phyloP scores from a whole-genome alignment of 1,284 basidiomycete species.

The Pseudozyma sp. region DNA sequence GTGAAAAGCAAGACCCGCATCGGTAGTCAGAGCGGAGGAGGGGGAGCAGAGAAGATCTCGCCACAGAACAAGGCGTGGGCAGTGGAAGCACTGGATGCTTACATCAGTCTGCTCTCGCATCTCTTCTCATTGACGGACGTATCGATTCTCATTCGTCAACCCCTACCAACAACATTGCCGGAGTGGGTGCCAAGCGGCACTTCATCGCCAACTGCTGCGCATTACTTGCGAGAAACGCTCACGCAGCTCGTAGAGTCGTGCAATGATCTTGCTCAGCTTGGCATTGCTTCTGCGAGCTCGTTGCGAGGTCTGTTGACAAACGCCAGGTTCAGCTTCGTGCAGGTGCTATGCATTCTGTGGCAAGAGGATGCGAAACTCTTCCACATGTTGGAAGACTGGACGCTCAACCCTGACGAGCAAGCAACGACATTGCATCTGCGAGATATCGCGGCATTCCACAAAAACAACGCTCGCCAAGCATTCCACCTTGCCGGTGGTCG shows the following conservation, averaged over 20 bases:
- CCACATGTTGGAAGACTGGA: slow-evolving; percentile 88
- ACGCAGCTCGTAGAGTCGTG: slow-evolving; percentile 86
- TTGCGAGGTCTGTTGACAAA: slow-evolving; percentile 80
- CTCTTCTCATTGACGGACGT: slow-evolving; percentile 84
- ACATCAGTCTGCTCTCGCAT: slow-evolving; percentile 85
- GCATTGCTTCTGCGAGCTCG: slow-evolving; percentile 76
- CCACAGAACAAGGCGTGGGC: slow-evolving; percentile 90
- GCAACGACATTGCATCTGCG: slow-evolving; percentile 75
- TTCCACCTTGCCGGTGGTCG: slow-evolving; percentile 86
- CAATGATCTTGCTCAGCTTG: slow-evolving; percentile 82
- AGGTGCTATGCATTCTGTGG: slow-evolving; percentile 85
- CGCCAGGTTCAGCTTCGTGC: slow-evolving; percentile 87
- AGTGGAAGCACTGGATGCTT: slow-evolving; percentile 86
- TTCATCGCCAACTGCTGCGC: slow-evolving; percentile 83
- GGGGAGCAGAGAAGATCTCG: slow-evolving; percentile 78
- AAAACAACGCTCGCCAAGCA: slow-evolving; percentile 80
- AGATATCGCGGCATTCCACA: slow-evolving; percentile 84
- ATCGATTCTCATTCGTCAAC: slow-evolving; percentile 75
- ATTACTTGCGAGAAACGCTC: slow-evolving; percentile 83
- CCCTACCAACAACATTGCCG: slow-evolving; percentile 71
- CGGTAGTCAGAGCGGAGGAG: neutral
- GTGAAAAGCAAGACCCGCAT: slow-evolving; percentile 22
- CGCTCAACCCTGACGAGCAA: slow-evolving; percentile 72
- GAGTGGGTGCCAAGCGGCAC: slow-evolving; percentile 80
- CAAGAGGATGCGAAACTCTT: slow-evolving; percentile 84